phyloP scores from a whole-genome alignment of 129 eudicot species.

The Saposhnikovia divaricata region DNA sequence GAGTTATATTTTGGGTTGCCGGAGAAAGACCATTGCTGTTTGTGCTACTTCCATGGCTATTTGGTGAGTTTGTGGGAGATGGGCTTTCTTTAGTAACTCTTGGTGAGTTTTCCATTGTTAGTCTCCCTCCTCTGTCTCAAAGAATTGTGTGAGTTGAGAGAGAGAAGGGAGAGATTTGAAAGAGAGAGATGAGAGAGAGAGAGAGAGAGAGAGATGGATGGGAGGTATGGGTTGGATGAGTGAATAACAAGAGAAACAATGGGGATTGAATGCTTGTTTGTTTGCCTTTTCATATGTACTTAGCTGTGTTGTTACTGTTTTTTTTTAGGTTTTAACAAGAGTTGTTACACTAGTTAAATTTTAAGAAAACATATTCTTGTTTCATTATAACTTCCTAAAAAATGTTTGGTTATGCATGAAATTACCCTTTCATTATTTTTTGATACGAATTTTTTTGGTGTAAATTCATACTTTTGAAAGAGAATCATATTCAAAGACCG shows the following conservation, averaged over 20 bases:
- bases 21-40: conserved; percentile 31
- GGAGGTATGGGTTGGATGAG: conserved; percentile 30
- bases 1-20: conserved; percentile 27
- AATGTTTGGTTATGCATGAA: no score
- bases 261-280: conserved; percentile 20
- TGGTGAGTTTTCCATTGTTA: conserved; percentile 38
- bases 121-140: conserved; percentile 4
- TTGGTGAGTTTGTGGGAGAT: conserved; percentile 49
- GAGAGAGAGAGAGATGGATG: conserved; percentile 1
- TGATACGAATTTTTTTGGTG: no score
- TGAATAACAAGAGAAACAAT: conserved; percentile 32
- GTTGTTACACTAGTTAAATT: neutral
- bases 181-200: neutral
- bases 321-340: neutral
- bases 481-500: no score
- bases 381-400: neutral
- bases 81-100: conserved; percentile 38
- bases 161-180: conserved; percentile 23
- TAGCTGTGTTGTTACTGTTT: neutral
- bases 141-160: conserved; percentile 7
- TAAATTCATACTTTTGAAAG: no score
- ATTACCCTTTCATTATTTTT: no score
- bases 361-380: neutral
- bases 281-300: conserved; percentile 4
- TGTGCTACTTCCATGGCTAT: conserved; percentile 40